Evolutionary conservation across 768 basidiomycete species (phyloP), one percentile per base, ranked within the genome.

Genomic region (Chalciporus piperatus): DNA sequence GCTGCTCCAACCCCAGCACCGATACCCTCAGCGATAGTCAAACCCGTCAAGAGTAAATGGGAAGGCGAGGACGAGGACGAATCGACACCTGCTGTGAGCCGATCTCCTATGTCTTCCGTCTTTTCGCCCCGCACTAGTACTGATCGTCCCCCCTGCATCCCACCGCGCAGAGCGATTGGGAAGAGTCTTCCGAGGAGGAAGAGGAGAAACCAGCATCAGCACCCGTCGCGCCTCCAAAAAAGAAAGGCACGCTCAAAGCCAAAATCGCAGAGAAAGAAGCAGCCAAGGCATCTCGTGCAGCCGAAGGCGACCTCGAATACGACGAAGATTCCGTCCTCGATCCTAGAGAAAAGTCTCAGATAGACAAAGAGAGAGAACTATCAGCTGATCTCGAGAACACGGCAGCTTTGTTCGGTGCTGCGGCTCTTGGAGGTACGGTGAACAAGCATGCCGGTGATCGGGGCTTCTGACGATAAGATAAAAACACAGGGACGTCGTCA

Each of bases 181-280:
- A 98, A 60, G 89, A 76, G 30, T 88, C 88, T 1, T 85, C 84
- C 7, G 82, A 82, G 6, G 86, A 87, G 35, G 91, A 91, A 48
- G 82, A 83, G 11, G 81, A 84, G 3, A 75, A 79, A 42, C 70
- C 76, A 6, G 68, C 75, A 38, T 47, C 79, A 2, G 64, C 74
- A 5, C 58, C 81, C 0, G 80, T 76, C 41, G 84, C 85, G 16
- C 85, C 90, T 4, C 82, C 86, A 2, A 92, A 90, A 76, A 96
- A 97, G 74, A 97, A 94, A 73, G 92, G 91, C 47, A 90, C 87
- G 1, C 70, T 98, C 58, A 97, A 97, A 70, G 82, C 83, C 17
- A 96, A 95, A 69, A 73, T 98, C 3, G 93, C 93, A 0, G 92
- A 95, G 70, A 97, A 93, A 70, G 94, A 93, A 62, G 88, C 85